These are phyloP conservation scores for Stentor coeruleus DNA, from an alignment of 73 alveolate species.

Conservation along the genomic window DNA sequence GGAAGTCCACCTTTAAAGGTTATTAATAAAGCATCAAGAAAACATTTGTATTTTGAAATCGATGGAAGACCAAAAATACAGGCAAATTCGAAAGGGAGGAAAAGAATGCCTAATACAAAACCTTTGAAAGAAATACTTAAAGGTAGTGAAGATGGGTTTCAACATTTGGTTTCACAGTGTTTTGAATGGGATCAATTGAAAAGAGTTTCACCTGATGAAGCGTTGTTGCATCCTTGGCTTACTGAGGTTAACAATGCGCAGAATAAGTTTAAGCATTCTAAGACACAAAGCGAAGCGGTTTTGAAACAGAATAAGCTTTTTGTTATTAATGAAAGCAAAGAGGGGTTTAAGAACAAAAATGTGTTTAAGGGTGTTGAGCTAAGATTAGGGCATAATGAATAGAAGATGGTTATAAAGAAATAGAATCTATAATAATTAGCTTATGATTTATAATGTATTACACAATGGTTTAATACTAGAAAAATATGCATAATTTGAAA, in stretches of 20 bases:
- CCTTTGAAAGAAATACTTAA: conserved; percentile 31
- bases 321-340: background rate
- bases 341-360: background rate
- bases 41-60: conserved; percentile 51
- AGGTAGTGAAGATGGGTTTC: conserved; percentile 39
- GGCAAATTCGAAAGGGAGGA: conserved; percentile 78
- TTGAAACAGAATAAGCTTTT: background rate
- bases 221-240: conserved; percentile 79
- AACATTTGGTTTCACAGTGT: conserved; percentile 55
- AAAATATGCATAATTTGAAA: no score
- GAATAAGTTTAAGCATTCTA: background rate
- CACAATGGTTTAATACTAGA: no score
- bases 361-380: no score
- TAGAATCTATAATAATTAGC: no score
- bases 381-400: no score
- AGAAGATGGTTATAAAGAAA: no score
- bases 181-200: conserved; percentile 77
- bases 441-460: no score
- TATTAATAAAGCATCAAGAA: conserved; percentile 58
- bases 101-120: conserved; percentile 62
- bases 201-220: conserved; percentile 71
- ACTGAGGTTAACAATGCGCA: conserved; percentile 45
- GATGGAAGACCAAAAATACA: conserved; percentile 66
- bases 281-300: background rate
- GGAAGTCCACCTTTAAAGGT: conserved; percentile 73